Base-by-base conservation (phyloP, 108 stramenopile species). In the Conticribra guillardii region DNA sequence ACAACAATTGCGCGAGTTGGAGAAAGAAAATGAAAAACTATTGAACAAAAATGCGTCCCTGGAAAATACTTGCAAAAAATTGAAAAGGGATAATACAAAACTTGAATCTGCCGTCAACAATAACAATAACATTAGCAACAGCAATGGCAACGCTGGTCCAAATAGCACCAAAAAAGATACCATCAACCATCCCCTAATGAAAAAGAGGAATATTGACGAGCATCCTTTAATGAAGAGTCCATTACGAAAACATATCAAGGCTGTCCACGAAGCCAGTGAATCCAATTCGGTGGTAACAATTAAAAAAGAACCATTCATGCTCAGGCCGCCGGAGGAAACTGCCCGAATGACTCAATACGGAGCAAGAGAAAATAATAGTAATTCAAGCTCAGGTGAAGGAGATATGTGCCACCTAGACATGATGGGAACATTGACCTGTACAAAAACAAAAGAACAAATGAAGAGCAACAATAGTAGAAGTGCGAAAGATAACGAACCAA, bases 221-320 rank as follows among this genome's bases (percentile, higher is more conserved):
- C 73, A 73, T 46, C 73, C 73, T 23, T 63, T 73, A 17, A 64
- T 73, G 1, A 30, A 22, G 0, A 64, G 41, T 21, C 73, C 73
- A 31, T 47, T 73, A 31, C 51, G 64, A 58, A 73, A 65, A 23
- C 73, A 73, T 31, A 51, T 57, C 33, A 62, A 52, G 51, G 55
- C 60, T 21, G 73, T 73, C 3, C 73, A 65, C 19, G 73, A 64
- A 21, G 26, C 73, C 16, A 54, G 60, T 22, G 63, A 65, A 34
- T 58, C 56, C 28, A 65, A 73, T 65, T 64, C 63, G 9, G 18
- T 28, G 30, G 56, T 64, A 11, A 49, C 73, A 4, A 53, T 73
- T 18, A 55, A 24, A 44, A 73, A 73, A 41, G 73, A 55, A 9
- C 73, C 73, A 3, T 73, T 65, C 47, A 45, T 46, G 18, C 49